Conservation (phyloP, 805 yeast species). For the Brettanomyces nanus region DNA sequence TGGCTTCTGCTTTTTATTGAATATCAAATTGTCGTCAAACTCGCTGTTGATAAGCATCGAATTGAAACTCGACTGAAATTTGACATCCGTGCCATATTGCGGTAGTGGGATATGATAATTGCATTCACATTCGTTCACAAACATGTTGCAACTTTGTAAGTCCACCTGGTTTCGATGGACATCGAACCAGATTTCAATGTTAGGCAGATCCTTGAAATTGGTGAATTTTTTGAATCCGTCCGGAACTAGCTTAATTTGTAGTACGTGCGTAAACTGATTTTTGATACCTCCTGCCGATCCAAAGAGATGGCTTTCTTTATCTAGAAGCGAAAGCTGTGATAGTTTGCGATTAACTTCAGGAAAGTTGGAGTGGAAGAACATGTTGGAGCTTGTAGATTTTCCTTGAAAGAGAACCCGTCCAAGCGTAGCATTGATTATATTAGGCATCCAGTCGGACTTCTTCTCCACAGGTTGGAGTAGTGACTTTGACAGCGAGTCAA, state of each 20-base stretch:
- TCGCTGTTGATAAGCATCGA: conserved; percentile 17
- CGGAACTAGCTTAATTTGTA: conserved; percentile 26
- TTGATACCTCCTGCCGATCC: conserved; percentile 25
- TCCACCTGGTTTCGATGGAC: conserved; percentile 15
- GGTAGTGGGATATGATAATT: conserved; percentile 21
- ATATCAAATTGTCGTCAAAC: conserved; percentile 8
- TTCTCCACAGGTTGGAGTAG: conserved; percentile 7
- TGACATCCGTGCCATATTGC: conserved; percentile 19
- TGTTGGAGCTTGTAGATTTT: conserved; percentile 5
- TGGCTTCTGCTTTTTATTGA: conserved; percentile 13
- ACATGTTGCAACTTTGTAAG: conserved; percentile 15
- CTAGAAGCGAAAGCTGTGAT: conserved; percentile 15
- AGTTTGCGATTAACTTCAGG: conserved; percentile 19
- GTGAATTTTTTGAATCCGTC: conserved; percentile 20
- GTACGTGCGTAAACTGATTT: conserved; percentile 20
- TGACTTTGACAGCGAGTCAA: conserved; percentile 5
- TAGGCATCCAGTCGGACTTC: conserved; percentile 14
- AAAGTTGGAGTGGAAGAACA: conserved; percentile 20
- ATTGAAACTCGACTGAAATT: conserved; percentile 23
- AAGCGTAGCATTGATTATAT: conserved; percentile 20
- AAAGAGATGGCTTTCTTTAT: conserved; percentile 19
- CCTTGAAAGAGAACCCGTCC: conserved; percentile 21
- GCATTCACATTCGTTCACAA: conserved; percentile 22
- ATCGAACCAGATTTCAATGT: conserved; percentile 25
- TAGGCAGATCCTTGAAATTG: conserved; percentile 19